Conservation (phyloP, 495 filamentous ascomycete genomes). For the Pyrenula massariospora region DNA sequence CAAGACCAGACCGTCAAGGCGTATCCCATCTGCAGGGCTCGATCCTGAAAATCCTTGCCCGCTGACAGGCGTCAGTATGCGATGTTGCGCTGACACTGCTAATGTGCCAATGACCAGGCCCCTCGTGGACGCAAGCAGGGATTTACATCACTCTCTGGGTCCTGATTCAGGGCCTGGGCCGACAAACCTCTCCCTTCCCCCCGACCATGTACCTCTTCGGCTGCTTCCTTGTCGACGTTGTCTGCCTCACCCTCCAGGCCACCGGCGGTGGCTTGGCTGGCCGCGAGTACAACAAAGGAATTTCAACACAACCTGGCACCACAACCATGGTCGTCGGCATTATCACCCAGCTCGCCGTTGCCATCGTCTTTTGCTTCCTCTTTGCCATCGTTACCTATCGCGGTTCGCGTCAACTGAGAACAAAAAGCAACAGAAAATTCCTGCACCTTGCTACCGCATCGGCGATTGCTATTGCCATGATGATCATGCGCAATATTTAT, state of each 20-base stretch:
- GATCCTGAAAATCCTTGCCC: too few species aligned
- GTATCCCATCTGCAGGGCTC: slow-evolving; percentile 45
- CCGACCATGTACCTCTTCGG: slow-evolving; percentile 46
- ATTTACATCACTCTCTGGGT: slow-evolving; percentile 50
- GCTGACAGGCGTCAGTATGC: too few species aligned
- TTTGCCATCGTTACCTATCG: not conserved
- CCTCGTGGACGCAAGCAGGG: slow-evolving; percentile 33
- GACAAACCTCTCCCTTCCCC: slow-evolving; percentile 34
- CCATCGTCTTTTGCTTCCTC: not conserved
- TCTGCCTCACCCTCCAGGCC: slow-evolving; percentile 49
- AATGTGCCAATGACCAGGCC: slow-evolving; percentile 10
- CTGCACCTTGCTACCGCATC: not conserved
- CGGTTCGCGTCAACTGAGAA: not conserved
- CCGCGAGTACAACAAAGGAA: slow-evolving; percentile 20
- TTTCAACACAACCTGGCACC: slow-evolving; percentile 39
- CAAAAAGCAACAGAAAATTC: not conserved
- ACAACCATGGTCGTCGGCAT: slow-evolving; percentile 53
- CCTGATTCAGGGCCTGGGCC: slow-evolving; percentile 44
- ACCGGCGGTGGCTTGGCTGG: slow-evolving; percentile 46
- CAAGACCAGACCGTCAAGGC: slow-evolving; percentile 2
- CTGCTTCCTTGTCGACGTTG: slow-evolving; percentile 45
- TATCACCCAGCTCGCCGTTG: slow-evolving; percentile 39
- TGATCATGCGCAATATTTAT: slow-evolving; percentile 27
- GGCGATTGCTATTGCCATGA: slow-evolving; percentile 9
- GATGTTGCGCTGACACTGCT: slow-evolving; percentile 1